Base-by-base conservation (phyloP, 345 rosid species). In the Rubroshorea leprosula region DNA sequence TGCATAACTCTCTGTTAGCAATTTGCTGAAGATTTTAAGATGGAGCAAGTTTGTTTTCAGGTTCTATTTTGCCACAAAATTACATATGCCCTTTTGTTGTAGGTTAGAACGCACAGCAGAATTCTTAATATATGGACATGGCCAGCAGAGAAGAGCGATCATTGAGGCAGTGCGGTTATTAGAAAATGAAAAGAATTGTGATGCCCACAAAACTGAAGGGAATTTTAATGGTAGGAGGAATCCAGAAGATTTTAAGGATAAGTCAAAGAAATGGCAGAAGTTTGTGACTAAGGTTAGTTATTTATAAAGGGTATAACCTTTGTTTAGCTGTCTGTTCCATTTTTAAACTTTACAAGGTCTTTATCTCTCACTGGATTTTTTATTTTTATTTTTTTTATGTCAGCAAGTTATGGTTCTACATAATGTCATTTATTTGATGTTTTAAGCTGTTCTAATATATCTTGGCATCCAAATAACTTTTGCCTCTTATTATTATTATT, bases 91-190 rank as follows among this genome's bases (percentile, higher is more conserved):
- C 12, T 22, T 49, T 27, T 68, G 60, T 60, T 67, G 55, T 63
- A 91, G 96, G 84, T 65, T 91, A 67, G 87, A 71, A 51, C 92
- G 98, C 63, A 82, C 98, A 41, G 39, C 88, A 60, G 98, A 91
- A 39, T 91, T 91, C 74, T 76, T 83, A 69, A 76, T 91, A 63
- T 91, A 79, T 73, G 96, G 96, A 26, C 91, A 82, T 62, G 90
- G 95, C 60, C 98, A 88, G 68, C 96, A 91, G 72, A 84, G 98
- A 74, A 79, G 90, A 78, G 96, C 96, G 74, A 76, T 88, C 54
- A 84, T 88, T 70, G 98, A 91, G 78, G 98, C 98, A 18, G 67
- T 81, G 68, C 81, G 98, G 60, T 57, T 91, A 65, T 67, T 74
- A 24, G 92, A 81, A 62, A 80, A 75, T 52, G 96, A 74, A 74